Base-by-base conservation (phyloP, 179 eudicot genomes). In the Pouteria campechiana region DNA sequence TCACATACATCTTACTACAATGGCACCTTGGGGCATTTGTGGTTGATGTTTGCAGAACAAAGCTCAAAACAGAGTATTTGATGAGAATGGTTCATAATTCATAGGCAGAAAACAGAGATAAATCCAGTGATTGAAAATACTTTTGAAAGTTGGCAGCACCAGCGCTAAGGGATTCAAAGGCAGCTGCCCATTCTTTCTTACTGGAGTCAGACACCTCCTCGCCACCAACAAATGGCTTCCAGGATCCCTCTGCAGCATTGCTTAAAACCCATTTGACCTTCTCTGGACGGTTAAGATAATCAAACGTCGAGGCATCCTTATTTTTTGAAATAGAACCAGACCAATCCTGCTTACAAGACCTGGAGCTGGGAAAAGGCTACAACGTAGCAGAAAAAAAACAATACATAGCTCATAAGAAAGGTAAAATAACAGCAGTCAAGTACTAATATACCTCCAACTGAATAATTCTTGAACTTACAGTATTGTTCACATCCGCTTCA, bases 141-240 rank as follows among this genome's bases (percentile, higher is more conserved):
- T n/a, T n/a, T n/a, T n/a, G n/a, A n/a, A n/a, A n/a, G n/a, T n/a
- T n/a, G n/a, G n/a, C n/a, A n/a, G n/a, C n/a, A n/a, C n/a, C n/a
- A 34, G 37, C 16, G 16, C 16, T 13, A n/a, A 34, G 17, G 16
- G 2, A 34, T 13, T 35, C 12, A 25, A 64, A 68, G 2, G 75
- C 73, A 4, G 70, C 65, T 33, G 12, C 39, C 79, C 84, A 76
- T 30, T 76, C 74, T 44, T 53, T 59, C 63, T 54, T 57, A 5
- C 68, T 15, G 5, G 63, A 45, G 42, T 76, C 67, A 2, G 76
- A 37, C 15, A 76, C 67, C 44, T 48, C 25, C n/a, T 54, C 52
- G 34, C 24, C 62, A 7, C 58, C 57, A 14, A 58, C 29, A 30
- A 50, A 41, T 1, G 79, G 72, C 14, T 45, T 45, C 76, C 76